A percentile compares a stretch with the other conserved stretches of the same genome.
Evolutionary conservation across 2,329 filamentous ascomycete species (phyloP).

Genomic region (Diaporthe vaccinii): DNA sequence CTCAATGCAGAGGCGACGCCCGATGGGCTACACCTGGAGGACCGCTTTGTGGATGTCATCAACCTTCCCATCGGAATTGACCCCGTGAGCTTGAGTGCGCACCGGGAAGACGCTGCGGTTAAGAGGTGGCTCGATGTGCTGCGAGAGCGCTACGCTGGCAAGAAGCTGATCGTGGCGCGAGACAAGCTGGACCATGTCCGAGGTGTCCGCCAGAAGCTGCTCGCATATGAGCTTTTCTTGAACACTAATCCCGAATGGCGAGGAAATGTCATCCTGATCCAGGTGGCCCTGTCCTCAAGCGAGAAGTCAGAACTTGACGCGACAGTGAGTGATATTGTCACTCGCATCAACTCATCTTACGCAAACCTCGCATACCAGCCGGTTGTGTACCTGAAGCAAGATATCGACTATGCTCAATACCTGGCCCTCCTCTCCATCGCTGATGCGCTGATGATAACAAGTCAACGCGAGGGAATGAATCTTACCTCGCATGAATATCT

Average conservation of each 20-base stretch:
- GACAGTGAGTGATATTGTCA: conserved; percentile 93
- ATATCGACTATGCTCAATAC: conserved; percentile 93
- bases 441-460: conserved; percentile 94
- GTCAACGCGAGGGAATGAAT: conserved; percentile 97
- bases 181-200: conserved; percentile 95
- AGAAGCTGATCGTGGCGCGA: conserved; percentile 90
- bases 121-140: conserved; percentile 84
- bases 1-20: conserved; percentile 90
- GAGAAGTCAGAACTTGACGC: conserved; percentile 91
- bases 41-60: conserved; percentile 91
- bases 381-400: conserved; percentile 93
- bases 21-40: conserved; percentile 90
- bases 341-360: conserved; percentile 91
- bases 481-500: conserved; percentile 95
- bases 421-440: conserved; percentile 91
- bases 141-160: conserved; percentile 86
- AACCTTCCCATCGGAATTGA: conserved; percentile 93
- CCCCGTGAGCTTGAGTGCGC: conserved; percentile 78
- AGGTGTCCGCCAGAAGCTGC: conserved; percentile 91
- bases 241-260: conserved; percentile 94
- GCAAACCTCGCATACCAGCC: conserved; percentile 93
- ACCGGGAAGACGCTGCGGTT: conserved; percentile 81
- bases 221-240: conserved; percentile 93
- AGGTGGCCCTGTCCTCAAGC: conserved; percentile 91
- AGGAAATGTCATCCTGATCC: conserved; percentile 89